Evolutionary conservation across 1,139 yeast genomes (phyloP).

Genomic region (Candida sanyaensis): DNA sequence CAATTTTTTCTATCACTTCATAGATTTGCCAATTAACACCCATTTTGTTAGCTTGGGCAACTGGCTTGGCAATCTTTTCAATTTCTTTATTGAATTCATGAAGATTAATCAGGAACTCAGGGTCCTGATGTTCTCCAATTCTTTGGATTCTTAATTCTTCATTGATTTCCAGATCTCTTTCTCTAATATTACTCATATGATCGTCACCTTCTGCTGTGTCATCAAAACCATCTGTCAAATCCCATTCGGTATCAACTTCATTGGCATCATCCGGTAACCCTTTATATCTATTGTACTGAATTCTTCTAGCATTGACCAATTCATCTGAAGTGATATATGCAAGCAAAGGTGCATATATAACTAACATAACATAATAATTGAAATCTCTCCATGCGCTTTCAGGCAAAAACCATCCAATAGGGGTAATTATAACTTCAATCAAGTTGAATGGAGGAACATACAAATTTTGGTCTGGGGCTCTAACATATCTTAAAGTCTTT

Average conservation of each 20-base stretch:
- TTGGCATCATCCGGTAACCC: slow-evolving; percentile 75
- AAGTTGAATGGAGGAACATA: slow-evolving; percentile 86
- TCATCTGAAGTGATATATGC: slow-evolving; percentile 64
- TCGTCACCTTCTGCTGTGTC: slow-evolving; percentile 26
- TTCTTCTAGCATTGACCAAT: slow-evolving; percentile 64
- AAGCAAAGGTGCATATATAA: slow-evolving; percentile 70
- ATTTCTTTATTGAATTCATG: slow-evolving; percentile 51
- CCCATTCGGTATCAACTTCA: slow-evolving; percentile 80
- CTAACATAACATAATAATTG: slow-evolving; percentile 57
- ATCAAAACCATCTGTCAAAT: slow-evolving; percentile 74
- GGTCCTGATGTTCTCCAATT: slow-evolving; percentile 71
- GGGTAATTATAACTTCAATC: slow-evolving; percentile 55
- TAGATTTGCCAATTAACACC: slow-evolving; percentile 72
- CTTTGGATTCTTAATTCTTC: slow-evolving; percentile 51
- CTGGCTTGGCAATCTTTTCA: slow-evolving; percentile 54
- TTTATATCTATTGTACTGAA: slow-evolving; percentile 67
- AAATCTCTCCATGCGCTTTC: slow-evolving; percentile 31
- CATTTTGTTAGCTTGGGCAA: slow-evolving; percentile 49
- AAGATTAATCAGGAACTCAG: slow-evolving; percentile 58
- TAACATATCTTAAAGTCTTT: slow-evolving; percentile 76
- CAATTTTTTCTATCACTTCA: slow-evolving; percentile 53
- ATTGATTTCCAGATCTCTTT: slow-evolving; percentile 35
- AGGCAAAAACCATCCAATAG: slow-evolving; percentile 32
- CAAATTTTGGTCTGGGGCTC: slow-evolving; percentile 87
- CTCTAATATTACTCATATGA: slow-evolving; percentile 34